Percentiles rank a stretch among this genome's conserved stretches.
These are phyloP conservation scores for Trichophyton verrucosum DNA, from an alignment of 2,329 filamentous ascomycete genomes.

Conservation along the genomic window DNA sequence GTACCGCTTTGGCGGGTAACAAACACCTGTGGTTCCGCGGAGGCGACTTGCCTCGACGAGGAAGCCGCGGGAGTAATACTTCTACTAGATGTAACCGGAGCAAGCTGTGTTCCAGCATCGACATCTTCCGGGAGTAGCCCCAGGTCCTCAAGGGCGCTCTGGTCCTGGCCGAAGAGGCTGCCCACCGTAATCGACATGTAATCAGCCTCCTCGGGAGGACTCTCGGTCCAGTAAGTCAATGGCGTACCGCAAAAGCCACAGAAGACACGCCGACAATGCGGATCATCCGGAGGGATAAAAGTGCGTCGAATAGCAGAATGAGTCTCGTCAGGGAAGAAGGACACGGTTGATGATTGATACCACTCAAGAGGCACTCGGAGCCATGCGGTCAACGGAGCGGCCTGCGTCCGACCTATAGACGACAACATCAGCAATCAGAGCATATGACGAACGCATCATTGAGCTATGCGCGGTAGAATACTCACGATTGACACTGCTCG, in stretches of 20 bases:
- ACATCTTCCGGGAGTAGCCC: conserved; percentile 51
- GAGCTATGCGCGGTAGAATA: conserved; percentile 15
- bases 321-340: conserved; percentile 68
- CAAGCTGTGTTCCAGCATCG: conserved; percentile 12
- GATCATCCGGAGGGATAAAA: conserved; percentile 49
- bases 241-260: conserved; percentile 88
- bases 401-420: conserved; percentile 48
- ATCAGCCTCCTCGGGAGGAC: conserved; percentile 56
- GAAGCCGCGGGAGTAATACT: conserved; percentile 4
- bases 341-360: conserved; percentile 64
- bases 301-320: conserved; percentile 52
- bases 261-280: conserved; percentile 59
- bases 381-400: conserved; percentile 64
- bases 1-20: conserved; percentile 28
- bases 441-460: neutral
- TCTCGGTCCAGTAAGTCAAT: conserved; percentile 70
- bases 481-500: conserved; percentile 59
- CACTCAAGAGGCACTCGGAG: conserved; percentile 69
- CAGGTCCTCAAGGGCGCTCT: conserved; percentile 60
- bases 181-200: conserved; percentile 75
- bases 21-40: conserved; percentile 17
- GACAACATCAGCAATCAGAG: neutral
- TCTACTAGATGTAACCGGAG: neutral
- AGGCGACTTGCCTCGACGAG: conserved; percentile 10
- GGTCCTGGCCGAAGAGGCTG: conserved; percentile 57